Conservation (phyloP, 805 yeast species). For the Starmerella asiatica region DNA sequence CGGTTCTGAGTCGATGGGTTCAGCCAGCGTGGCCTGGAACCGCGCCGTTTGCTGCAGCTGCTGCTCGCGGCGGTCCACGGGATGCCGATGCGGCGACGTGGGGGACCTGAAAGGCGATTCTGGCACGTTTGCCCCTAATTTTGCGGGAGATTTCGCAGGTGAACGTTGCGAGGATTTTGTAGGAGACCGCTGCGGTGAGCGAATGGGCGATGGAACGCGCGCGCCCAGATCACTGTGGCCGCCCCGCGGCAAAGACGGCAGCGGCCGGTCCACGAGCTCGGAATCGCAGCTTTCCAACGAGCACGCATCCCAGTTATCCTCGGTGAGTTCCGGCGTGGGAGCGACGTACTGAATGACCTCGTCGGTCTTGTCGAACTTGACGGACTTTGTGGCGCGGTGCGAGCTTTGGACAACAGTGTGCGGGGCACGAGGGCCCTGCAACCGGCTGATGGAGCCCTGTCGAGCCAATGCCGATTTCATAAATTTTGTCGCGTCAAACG, state of each 20-base stretch:
- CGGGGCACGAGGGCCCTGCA: conserved; percentile 20
- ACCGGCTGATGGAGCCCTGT: conserved; percentile 17
- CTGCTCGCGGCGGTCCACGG: background rate
- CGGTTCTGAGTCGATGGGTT: conserved; percentile 3
- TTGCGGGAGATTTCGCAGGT: background rate
- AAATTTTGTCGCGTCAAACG: background rate
- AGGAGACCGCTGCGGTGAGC: background rate
- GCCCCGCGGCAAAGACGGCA: conserved; percentile 10
- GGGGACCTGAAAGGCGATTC: background rate
- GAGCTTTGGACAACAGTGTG: conserved; percentile 4
- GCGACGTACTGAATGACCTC: conserved; percentile 21
- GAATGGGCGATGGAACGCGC: background rate
- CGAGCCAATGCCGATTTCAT: conserved; percentile 22
- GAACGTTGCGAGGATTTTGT: background rate
- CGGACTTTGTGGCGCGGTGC: conserved; percentile 13
- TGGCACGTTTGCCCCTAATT: too few relatives aligned
- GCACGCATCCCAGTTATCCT: conserved; percentile 15
- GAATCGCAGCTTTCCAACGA: conserved; percentile 15
- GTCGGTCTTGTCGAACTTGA: conserved; percentile 22
- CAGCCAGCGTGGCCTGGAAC: conserved; percentile 2
- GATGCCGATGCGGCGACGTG: background rate
- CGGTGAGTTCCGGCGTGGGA: conserved; percentile 19
- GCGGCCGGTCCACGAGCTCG: conserved; percentile 8
- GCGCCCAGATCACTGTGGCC: background rate
- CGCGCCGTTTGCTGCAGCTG: conserved; percentile 2